These are phyloP conservation scores for Alopecurus myosuroides DNA, from an alignment of 176 grass and related monocot species.

Conservation along the genomic window DNA sequence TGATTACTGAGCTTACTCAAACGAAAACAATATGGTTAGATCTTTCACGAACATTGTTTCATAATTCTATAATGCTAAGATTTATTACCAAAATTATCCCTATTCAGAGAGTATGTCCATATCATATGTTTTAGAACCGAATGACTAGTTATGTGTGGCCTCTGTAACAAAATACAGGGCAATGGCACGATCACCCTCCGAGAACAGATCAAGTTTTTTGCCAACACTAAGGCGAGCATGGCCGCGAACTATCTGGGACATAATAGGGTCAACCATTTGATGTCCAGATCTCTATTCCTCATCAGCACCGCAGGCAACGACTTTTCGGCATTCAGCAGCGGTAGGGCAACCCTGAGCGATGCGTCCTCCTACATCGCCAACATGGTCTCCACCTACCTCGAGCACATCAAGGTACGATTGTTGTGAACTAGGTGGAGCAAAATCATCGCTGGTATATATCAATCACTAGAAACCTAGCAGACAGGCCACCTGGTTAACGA, in stretches of 20 bases:
- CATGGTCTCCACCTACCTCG: constrained; percentile 19
- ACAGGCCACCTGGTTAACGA: neutral
- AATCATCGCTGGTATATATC: neutral
- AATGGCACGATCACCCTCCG: constrained; percentile 31
- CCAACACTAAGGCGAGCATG: neutral
- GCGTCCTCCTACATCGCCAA: neutral
- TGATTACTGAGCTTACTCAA: neutral
- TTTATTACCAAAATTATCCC: neutral
- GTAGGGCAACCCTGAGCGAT: neutral
- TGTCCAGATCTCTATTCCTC: constrained; percentile 21
- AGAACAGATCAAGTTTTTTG: constrained; percentile 10
- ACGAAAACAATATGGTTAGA: neutral
- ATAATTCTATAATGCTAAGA: neutral
- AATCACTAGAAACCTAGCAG: neutral
- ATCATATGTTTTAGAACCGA: neutral
- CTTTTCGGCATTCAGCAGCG: neutral
- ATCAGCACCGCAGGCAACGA: constrained; percentile 35
- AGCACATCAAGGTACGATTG: constrained; percentile 7
- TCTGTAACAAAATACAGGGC: constrained; percentile 10
- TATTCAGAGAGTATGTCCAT: neutral
- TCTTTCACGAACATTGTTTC: neutral
- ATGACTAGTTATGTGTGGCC: neutral
- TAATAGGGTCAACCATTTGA: neutral
- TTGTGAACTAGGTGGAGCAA: neutral
- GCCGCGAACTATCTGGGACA: neutral